Base-by-base conservation (phyloP, 192 early-diverging fungal species). In the Backusella luteola region DNA sequence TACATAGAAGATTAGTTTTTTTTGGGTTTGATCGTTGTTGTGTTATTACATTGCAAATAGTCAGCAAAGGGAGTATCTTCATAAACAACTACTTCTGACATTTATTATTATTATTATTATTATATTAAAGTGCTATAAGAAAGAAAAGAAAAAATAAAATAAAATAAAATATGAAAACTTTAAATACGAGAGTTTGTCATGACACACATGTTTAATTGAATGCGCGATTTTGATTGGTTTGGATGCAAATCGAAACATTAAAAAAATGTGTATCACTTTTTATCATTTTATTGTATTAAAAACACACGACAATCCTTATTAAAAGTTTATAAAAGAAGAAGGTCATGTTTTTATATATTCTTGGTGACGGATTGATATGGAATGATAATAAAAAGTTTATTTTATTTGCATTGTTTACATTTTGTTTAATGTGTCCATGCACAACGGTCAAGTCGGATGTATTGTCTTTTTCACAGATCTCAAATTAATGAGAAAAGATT, bases 61-160 rank as follows among this genome's bases (percentile, higher is more conserved):
- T 88, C 85, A 41, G 87, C 90, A 46, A 91, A 77, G 36, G 90
- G 90, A 29, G 87, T 86, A 70, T 91, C 90, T 76, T 91, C 88
- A 71, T 91, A 91, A 23, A 91, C 84, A 68, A 91, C 80, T 52
- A 85, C 80, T 73, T 91, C 90, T 32, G 82, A 72, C 88, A 91
- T 90, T 36, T n/a, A n/a, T 14, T 46, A 67, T 35, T 35, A 67
- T 5, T 32, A 34, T 46, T 17, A 5, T 4, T 49, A 1, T 19
- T 46, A 17, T 49, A 17, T 49, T 39, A 32, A 32, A 32, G 1
- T 1, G 1, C 1, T 32, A 32, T 32, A 32, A 49, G 19, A 17
- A 49, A 49, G 19, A n/a, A 49, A 17, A 49, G 19, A 49, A 17
- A 49, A 17, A 44, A 17, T 15, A 44, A 44, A 17, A n/a, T n/a